These are phyloP conservation scores for Aegilops tauschii DNA, from an alignment of 176 grass and related monocot genomes.

Conservation along the genomic window DNA sequence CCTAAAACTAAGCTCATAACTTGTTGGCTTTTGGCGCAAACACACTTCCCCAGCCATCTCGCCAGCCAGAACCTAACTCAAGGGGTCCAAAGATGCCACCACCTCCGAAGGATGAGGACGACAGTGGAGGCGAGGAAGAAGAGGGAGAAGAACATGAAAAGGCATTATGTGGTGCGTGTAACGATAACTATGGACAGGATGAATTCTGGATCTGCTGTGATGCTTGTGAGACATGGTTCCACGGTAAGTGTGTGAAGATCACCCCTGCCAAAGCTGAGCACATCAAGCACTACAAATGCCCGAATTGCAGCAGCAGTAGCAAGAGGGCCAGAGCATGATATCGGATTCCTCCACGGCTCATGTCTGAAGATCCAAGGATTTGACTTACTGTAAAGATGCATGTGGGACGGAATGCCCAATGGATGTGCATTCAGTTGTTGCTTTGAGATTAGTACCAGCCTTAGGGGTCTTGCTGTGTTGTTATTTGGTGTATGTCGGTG, in stretches of 20 bases:
- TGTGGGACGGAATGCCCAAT: slow-evolving; percentile 31
- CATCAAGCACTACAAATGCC: slow-evolving; percentile 98
- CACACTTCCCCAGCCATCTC: slow-evolving; percentile 28
- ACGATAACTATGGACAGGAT: slow-evolving; percentile 78
- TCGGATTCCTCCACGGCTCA: slow-evolving; percentile 12
- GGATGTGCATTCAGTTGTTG: slow-evolving; percentile 37
- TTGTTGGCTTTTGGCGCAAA: slow-evolving; percentile 22
- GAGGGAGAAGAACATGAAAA: slow-evolving; percentile 83
- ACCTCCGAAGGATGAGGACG: slow-evolving; percentile 60
- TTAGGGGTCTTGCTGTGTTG: slow-evolving; percentile 45
- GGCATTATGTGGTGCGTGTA: slow-evolving; percentile 79
- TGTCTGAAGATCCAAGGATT: slow-evolving; percentile 38
- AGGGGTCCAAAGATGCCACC: slow-evolving; percentile 63
- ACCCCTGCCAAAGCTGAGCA: slow-evolving; percentile 94
- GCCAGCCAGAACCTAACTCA: slow-evolving; percentile 44
- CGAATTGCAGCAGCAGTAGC: slow-evolving; percentile 82
- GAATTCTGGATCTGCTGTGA: slow-evolving; percentile 99
- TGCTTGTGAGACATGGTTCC: slow-evolving; percentile 89
- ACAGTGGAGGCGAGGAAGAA: slow-evolving; percentile 77
- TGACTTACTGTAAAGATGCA: slow-evolving; percentile 43
- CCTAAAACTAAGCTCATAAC: slow-evolving; percentile 2
- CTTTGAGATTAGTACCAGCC: slow-evolving; percentile 47
- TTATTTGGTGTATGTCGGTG: slow-evolving; percentile 41
- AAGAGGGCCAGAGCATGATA: slow-evolving; percentile 76
- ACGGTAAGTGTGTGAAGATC: slow-evolving; percentile 94